Evolutionary conservation across 202 grass and related monocot species (phyloP), one percentile per base, ranked within the genome.

Genomic region (Eragrostis tef): DNA sequence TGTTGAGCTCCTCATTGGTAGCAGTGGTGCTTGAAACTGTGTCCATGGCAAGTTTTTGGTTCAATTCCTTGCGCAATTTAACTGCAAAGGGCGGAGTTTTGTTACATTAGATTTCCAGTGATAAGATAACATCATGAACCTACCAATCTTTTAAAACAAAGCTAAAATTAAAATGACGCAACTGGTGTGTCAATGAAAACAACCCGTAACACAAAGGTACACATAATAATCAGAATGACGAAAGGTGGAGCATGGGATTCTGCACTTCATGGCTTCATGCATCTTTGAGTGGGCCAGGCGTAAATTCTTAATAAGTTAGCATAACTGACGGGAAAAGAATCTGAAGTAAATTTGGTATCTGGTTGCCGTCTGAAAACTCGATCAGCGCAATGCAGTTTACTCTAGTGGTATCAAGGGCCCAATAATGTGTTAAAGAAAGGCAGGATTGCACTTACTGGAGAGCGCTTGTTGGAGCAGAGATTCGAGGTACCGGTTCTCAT

Each of bases 1-100:
- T 74, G 45, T 67, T 44, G 26, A 98, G 86, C 81, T 64, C 42
- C 65, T 93, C 85, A 20, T 27, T 63, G 51, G 6, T 82, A 29
- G 64, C 70, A 25, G 20, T 44, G n/a, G 75, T 46, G 16, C 36
- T 73, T 52, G 72, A 81, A 80, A 91, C 77, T 6, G 63, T 67
- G 75, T 85, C 82, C 43, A 25, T 46, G 43, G 45, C 8, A 19
- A 44, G 34, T 54, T 68, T 36, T 9, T 42, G 25, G 47, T 86
- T 85, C n/a, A 80, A 58, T 47, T 87, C 88, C 45, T 81, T 87
- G 63, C 49, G 1, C 34, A 17, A 21, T 70, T 90, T 85, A 49
- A 70, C 92, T 98, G 88, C 56, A 82, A 12, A 62, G 3, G 61
- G 46, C 5, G 13, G 21, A 62, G 0, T 76, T 78, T 73, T 13